Conservation (phyloP, 768 basidiomycete species). For the Termitomyces sp. region DNA sequence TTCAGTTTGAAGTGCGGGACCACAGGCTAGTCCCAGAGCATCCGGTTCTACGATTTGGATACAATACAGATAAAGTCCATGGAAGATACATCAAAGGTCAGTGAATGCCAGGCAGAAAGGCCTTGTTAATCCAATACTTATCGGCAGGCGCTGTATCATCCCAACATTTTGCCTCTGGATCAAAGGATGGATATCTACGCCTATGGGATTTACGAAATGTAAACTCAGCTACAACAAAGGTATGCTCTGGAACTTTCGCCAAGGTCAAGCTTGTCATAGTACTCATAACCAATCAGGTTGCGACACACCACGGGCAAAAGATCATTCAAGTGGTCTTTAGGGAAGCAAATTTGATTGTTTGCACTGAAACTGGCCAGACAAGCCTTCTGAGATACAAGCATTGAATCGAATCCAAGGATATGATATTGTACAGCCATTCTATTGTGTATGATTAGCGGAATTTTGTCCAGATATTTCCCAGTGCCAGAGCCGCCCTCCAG, state of each 20-base stretch:
- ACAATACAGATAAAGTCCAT: slow-evolving; percentile 27
- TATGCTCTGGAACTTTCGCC: slow-evolving; percentile 9
- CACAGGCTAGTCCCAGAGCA: slow-evolving; percentile 31
- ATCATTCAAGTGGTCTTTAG: slow-evolving; percentile 34
- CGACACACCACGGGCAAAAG: slow-evolving; percentile 31
- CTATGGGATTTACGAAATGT: slow-evolving; percentile 47
- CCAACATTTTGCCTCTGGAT: slow-evolving; percentile 39
- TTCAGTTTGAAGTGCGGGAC: slow-evolving; percentile 51
- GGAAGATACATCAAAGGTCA: slow-evolving; percentile 45
- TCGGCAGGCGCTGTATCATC: slow-evolving; percentile 14
- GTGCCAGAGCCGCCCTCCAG: too few species aligned
- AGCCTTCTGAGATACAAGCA: slow-evolving; percentile 18
- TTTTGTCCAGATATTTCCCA: neutral
- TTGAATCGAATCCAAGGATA: neutral
- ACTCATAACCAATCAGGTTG: slow-evolving; percentile 20
- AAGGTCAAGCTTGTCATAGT: neutral
- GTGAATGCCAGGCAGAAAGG: neutral
- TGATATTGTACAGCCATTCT: neutral
- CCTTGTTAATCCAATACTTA: neutral
- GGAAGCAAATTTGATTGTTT: slow-evolving; percentile 29
- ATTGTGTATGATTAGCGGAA: neutral
- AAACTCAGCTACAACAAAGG: slow-evolving; percentile 19
- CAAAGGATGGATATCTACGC: slow-evolving; percentile 35
- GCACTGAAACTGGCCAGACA: slow-evolving; percentile 34
- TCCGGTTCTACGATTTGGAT: slow-evolving; percentile 43